Base-by-base conservation (phyloP, 768 basidiomycete genomes). In the Suillus luteus region DNA sequence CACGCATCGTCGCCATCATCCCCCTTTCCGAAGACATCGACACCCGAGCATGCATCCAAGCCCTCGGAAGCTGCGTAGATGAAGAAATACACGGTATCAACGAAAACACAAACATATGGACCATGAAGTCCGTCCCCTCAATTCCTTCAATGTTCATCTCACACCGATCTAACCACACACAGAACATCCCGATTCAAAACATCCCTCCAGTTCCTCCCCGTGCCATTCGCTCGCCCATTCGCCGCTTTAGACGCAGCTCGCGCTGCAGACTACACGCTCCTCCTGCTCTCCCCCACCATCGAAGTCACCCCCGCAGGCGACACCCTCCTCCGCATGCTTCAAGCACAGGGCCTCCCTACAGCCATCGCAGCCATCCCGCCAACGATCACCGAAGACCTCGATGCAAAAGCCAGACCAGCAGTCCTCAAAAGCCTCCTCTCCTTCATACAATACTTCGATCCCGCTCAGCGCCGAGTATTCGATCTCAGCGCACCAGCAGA, bases 401-500 rank as follows among this genome's bases (percentile, higher is more conserved):
- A 89, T 62, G 68, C 78, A 6, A 94, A 94, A 77, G 78, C 85
- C 38, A 86, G 86, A 37, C 70, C 85, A 1, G 85, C 85, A 19
- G 83, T 95, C 55, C 78, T 93, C 62, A 95, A 93, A 78, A 97
- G 95, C 1, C 82, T 98, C 5, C 83, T 96, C 10, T 97, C 95
- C 11, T 99, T 98, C 80, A 88, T 96, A 63, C 89, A 90, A 67
- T 98, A 98, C 77, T 99, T 99, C 75, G 92, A 93, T 64, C 96
- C 96, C 2, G 81, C 84, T 27, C 90, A 95, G 70, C 78, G 82
- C 9, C 83, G 89, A 40, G 82, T 99, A 0, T 91, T 88, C 70
- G 93, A 95, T 76, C 76, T 94, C 54, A 81, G 86, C 61, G 75
- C 77, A 1, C 69, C 81, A 27, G 81, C 90, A 5, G 95, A 96